Percentiles rank a stretch among this genome's conserved stretches.
phyloP scores from a whole-genome alignment of 257 asterid genomes.

The Lycium ferocissimum region DNA sequence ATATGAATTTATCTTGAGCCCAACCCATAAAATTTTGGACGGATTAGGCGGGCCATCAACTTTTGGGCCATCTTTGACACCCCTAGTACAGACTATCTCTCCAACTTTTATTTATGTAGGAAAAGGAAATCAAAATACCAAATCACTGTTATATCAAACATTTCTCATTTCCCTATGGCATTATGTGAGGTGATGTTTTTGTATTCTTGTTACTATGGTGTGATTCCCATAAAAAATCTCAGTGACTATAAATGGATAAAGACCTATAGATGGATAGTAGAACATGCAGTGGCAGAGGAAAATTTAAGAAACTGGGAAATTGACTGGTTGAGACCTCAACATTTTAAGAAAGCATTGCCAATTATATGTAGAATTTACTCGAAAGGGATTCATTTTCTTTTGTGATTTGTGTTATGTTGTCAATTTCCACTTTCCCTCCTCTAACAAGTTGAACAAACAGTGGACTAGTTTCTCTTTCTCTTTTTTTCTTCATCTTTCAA shows the following conservation, averaged over 20 bases:
- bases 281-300: background rate
- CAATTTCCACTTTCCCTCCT: background rate
- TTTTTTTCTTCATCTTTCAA: background rate
- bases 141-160: background rate
- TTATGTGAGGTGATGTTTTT: background rate
- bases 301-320: background rate
- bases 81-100: no score
- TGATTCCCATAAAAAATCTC: background rate
- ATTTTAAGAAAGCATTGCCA: conserved; percentile 8
- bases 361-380: conserved; percentile 1
- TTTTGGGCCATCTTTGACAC: no score
- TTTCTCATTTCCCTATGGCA: background rate
- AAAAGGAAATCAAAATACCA: background rate
- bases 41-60: no score
- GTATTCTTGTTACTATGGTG: background rate
- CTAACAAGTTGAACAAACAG: background rate
- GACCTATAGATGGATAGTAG: background rate
- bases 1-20: no score
- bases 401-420: background rate
- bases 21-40: no score
- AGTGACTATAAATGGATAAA: background rate
- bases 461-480: background rate
- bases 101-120: background rate
- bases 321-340: background rate
- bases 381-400: background rate